Percentiles rank a stretch among this genome's conserved stretches.
These are phyloP conservation scores for Trichophyton mentagrophytes DNA, from an alignment of 2,329 filamentous ascomycete species.

Conservation along the genomic window DNA sequence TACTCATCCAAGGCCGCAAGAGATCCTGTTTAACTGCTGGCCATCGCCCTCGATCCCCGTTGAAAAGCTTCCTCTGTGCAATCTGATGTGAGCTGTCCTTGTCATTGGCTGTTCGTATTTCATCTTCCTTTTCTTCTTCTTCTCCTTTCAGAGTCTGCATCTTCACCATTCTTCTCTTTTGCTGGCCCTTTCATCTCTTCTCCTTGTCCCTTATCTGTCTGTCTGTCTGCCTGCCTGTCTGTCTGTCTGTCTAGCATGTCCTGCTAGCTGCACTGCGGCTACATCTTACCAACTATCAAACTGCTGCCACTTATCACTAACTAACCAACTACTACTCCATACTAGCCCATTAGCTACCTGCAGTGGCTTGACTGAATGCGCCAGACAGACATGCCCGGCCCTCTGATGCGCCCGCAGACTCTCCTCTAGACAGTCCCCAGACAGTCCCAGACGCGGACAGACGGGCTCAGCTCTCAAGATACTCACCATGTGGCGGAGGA, in stretches of 20 bases:
- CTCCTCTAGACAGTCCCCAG: too few species aligned
- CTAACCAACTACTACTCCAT: background rate
- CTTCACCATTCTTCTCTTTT: background rate
- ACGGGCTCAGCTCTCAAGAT: too few species aligned
- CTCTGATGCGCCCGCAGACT: background rate
- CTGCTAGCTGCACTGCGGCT: too few species aligned
- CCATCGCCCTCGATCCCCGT: background rate
- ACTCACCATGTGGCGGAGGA: conserved; percentile 69
- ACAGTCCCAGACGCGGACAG: too few species aligned
- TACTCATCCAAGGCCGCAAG: too few species aligned
- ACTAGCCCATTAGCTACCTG: background rate
- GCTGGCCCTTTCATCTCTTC: background rate
- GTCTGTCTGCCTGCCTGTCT: too few species aligned
- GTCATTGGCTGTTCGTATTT: background rate
- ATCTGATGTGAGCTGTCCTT: conserved; percentile 1
- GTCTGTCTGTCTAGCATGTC: background rate
- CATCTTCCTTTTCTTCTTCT: background rate
- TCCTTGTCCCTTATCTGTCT: background rate
- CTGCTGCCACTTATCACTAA: too few species aligned
- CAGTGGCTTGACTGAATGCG: background rate
- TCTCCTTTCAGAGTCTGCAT: background rate
- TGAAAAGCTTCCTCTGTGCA: background rate
- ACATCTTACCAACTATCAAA: too few species aligned
- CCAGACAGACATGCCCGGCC: background rate
- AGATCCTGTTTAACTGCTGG: too few species aligned